Base-by-base conservation (phyloP, 2,329 filamentous ascomycete genomes). In the Hirsutella rhossiliensis region DNA sequence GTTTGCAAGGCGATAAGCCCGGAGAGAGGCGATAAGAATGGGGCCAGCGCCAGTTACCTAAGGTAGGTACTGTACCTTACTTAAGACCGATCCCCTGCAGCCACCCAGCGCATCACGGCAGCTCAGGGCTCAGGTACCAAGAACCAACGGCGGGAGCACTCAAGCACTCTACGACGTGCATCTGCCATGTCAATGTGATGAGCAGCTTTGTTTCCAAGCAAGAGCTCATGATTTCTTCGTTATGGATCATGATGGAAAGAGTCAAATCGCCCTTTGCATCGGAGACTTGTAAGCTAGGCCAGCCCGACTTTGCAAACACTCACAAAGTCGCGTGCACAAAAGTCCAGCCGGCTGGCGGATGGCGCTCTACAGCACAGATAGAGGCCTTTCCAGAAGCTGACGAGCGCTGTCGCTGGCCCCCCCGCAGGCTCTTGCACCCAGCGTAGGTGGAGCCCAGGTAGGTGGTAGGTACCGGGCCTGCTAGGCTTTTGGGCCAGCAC, bases 1-100 rank as follows among this genome's bases (percentile, higher is more conserved):
- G n/a, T 9, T 11, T 37, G 34, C 8, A 19, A 12, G 2, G 19
- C 36, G 37, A 39, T 39, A 43, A 39, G 36, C 36, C 17, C 9
- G 12, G 37, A 12, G 42, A 34, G 42, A 15, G 36, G 42, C 42
- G 42, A 43, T 43, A 43, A 43, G 34, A 19, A 2, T 18, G 5
- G 34, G 17, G 31, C 31, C 4, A 5, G n/a, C 13, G 13, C 8
- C 29, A 31, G 29, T 8, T 31, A 31, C 29, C 29, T 13, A 31
- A 34, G 32, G 32, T 34, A 34, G 12, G 32, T 34, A 34, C 32
- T n/a, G 32, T n/a, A 34, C 15, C n/a, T 8, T 8, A 31, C 29
- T 31, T 8, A 13, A 8, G 8, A 13, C 29, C 29, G 29, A 31
- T 31, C 29, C 30, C 30, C 30, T 32, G 30, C 4, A 32, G 30